A percentile compares a stretch with the other conserved stretches of the same genome.
Evolutionary conservation across 306 rosid species (phyloP).

Genomic region (Pueraria montana): DNA sequence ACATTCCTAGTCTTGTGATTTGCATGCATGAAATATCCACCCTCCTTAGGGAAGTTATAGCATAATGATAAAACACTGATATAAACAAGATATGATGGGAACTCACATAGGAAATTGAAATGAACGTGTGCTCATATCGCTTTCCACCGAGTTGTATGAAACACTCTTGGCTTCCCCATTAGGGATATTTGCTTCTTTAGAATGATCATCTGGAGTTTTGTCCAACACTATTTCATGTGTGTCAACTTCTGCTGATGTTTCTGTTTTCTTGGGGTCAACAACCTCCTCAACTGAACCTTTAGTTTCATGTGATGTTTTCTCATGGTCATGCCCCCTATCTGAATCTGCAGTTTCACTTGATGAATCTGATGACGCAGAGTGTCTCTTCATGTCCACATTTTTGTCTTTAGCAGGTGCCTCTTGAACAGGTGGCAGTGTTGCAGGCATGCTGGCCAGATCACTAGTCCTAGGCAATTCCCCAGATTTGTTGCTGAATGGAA

Average conservation of each 20-base stretch:
- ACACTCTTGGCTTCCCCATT: slow-evolving; percentile 13
- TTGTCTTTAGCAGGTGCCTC: slow-evolving; percentile 33
- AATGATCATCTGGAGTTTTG: slow-evolving; percentile 28
- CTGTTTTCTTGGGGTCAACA: slow-evolving; percentile 1
- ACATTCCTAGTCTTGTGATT: neutral
- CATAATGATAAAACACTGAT: slow-evolving; percentile 23
- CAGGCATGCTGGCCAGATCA: slow-evolving; percentile 26
- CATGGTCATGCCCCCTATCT: neutral
- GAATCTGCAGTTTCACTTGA: neutral
- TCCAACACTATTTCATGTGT: neutral
- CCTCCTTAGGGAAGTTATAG: neutral
- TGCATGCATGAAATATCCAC: slow-evolving; percentile 7
- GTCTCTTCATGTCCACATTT: slow-evolving; percentile 14
- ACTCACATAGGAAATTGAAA: slow-evolving; percentile 77
- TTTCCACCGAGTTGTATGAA: slow-evolving; percentile 48
- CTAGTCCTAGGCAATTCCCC: slow-evolving; percentile 55
- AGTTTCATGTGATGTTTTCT: neutral
- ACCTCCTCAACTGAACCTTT: neutral
- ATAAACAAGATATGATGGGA: slow-evolving; percentile 1
- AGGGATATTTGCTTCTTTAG: neutral
- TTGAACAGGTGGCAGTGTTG: slow-evolving; percentile 32
- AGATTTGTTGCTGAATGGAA: slow-evolving; percentile 34
- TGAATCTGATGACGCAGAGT: slow-evolving; percentile 34
- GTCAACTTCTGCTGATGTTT: slow-evolving; percentile 13
- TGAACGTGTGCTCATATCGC: slow-evolving; percentile 56